These are phyloP conservation scores for Echites panduratus DNA, from an alignment of 257 asterid genomes.

Conservation along the genomic window DNA sequence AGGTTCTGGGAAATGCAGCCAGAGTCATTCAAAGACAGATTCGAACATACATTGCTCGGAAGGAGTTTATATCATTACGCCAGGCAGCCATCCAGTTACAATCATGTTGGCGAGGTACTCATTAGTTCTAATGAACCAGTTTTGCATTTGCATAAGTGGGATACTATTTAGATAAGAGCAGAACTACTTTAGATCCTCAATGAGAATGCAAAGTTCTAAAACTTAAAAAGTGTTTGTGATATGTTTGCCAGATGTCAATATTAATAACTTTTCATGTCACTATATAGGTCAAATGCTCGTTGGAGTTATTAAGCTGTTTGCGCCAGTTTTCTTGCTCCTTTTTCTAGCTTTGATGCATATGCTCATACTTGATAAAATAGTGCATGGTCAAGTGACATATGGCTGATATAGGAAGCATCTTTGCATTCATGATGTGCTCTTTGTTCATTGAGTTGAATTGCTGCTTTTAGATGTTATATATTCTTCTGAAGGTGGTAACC, in stretches of 20 bases:
- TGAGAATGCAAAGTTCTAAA: background rate
- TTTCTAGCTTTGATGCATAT: background rate
- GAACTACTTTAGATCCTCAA: background rate
- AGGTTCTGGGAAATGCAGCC: slow-evolving; percentile 98
- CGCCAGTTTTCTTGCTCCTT: background rate
- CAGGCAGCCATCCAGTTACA: slow-evolving; percentile 81
- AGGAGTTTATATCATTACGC: slow-evolving; percentile 72
- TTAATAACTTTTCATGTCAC: background rate
- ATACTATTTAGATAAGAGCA: background rate
- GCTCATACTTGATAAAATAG: background rate
- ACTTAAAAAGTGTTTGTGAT: background rate
- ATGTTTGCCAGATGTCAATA: too few species aligned
- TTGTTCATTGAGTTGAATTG: slow-evolving; percentile 4
- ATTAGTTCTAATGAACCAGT: slow-evolving; percentile 6
- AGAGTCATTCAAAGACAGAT: slow-evolving; percentile 89
- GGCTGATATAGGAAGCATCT: background rate
- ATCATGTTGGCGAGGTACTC: slow-evolving; percentile 96
- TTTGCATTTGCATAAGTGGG: background rate
- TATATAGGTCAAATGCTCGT: background rate
- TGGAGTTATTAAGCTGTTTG: background rate
- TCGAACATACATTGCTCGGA: slow-evolving; percentile 80
- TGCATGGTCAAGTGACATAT: background rate
- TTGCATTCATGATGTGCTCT: background rate
- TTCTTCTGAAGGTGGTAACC: background rate
- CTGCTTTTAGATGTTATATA: background rate